Evolutionary conservation across 192 early-diverging fungal species (phyloP).

Genomic region (Coemansia sp.): DNA sequence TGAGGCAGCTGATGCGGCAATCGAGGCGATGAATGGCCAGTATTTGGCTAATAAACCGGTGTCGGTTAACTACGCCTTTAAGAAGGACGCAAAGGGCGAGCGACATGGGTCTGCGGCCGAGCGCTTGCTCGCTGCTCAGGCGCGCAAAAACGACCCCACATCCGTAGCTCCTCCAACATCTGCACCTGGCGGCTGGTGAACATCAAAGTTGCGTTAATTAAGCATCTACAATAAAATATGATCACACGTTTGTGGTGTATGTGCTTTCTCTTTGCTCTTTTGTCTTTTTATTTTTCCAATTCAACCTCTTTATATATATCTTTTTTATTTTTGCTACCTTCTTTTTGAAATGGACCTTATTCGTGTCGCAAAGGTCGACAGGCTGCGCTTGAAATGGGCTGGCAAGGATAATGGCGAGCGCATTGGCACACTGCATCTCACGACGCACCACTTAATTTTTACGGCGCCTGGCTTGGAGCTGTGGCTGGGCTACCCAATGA

Average conservation of each 20-base stretch:
- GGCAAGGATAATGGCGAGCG: slow-evolving; percentile 15
- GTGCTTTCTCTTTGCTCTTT: slow-evolving; percentile 1
- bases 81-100: slow-evolving; percentile 98
- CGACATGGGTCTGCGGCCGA: slow-evolving; percentile 93
- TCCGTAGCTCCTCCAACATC: neutral
- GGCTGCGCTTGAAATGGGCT: slow-evolving; percentile 42
- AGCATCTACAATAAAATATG: neutral
- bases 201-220: slow-evolving; percentile 5
- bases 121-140: slow-evolving; percentile 88
- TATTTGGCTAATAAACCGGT: slow-evolving; percentile 94
- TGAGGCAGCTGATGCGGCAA: slow-evolving; percentile 94
- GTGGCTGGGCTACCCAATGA: slow-evolving; percentile 82
- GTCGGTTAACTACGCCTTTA: slow-evolving; percentile 90
- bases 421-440: slow-evolving; percentile 68
- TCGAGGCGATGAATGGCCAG: slow-evolving; percentile 98
- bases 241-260: neutral
- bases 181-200: neutral
- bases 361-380: slow-evolving; percentile 34
- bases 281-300: slow-evolving; percentile 6
- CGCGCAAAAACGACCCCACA: slow-evolving; percentile 70
- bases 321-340: neutral
- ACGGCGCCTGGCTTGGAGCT: slow-evolving; percentile 60
- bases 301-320: slow-evolving; percentile 1
- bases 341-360: slow-evolving; percentile 38
- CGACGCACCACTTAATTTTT: slow-evolving; percentile 80